These are phyloP conservation scores for Schwanniomyces polymorphus DNA, from an alignment of 805 yeast genomes.

Conservation along the genomic window DNA sequence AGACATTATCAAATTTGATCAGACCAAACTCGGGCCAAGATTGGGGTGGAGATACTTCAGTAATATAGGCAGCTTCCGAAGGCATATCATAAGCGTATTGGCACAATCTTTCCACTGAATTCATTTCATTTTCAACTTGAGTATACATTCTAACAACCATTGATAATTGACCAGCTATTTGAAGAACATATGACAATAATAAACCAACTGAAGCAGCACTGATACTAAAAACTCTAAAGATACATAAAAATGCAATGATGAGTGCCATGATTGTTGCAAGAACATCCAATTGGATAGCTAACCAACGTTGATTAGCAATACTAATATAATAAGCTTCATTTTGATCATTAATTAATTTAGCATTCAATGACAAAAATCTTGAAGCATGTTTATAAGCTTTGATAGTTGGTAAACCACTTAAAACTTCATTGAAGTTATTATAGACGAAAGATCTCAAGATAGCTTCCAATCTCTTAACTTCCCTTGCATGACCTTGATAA, in stretches of 20 bases:
- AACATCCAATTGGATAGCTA: slow-evolving; percentile 32
- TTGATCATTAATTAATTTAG: slow-evolving; percentile 26
- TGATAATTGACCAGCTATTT: slow-evolving; percentile 36
- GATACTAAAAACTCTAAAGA: slow-evolving; percentile 32
- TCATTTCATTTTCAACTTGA: slow-evolving; percentile 42
- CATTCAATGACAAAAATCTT: slow-evolving; percentile 27
- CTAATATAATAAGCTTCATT: slow-evolving; percentile 38
- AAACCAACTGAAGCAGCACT: slow-evolving; percentile 38
- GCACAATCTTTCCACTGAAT: slow-evolving; percentile 37
- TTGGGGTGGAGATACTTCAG: slow-evolving; percentile 40
- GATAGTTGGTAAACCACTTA: slow-evolving; percentile 38
- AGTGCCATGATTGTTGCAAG: slow-evolving; percentile 30
- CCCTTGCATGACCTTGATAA: slow-evolving; percentile 39
- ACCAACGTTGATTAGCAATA: slow-evolving; percentile 39
- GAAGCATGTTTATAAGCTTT: slow-evolving; percentile 30
- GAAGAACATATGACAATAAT: slow-evolving; percentile 33
- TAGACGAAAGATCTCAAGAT: slow-evolving; percentile 41
- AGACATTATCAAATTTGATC: slow-evolving; percentile 49
- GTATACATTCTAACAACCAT: slow-evolving; percentile 34
- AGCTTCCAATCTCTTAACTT: slow-evolving; percentile 40
- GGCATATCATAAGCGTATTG: slow-evolving; percentile 54
- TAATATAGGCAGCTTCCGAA: slow-evolving; percentile 64
- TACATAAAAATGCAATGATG: slow-evolving; percentile 32
- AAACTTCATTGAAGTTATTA: slow-evolving; percentile 37
- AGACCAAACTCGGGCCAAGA: slow-evolving; percentile 53